Evolutionary conservation across 306 rosid genomes (phyloP), one percentile per base, ranked within the genome.

Genomic region (Acacia crassicarpa): DNA sequence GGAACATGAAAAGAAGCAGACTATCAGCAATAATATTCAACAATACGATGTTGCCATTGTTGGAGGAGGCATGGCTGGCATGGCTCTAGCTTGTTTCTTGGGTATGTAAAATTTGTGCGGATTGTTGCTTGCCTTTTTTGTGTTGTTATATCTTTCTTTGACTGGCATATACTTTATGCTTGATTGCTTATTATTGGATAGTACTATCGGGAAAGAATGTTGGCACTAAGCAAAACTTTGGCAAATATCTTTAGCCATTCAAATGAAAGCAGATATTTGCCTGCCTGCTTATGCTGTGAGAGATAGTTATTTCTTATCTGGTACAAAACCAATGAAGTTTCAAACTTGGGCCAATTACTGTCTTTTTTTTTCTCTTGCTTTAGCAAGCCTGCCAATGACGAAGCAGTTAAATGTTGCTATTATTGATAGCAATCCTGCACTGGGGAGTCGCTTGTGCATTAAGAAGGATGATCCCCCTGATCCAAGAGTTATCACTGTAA

Each of bases 11-110:
- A 86, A 83, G 89, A 82, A 74, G 78, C 88, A 69, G 77, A 76
- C 25, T 58, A 72, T 85, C 30, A 40, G 75, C 0, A 75, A 83
- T 84, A 56, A 43, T 77, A 77, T 80, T 53, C 85, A 87, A 67
- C 92, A 87, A n/a, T 82, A 95, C 89, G 99, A 95, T 83, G 49
- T 95, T 82, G 97, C 99, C 75, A 89, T 95, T 84, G 96, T 93
- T 82, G 99, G 99, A 87, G 98, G 98, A 17, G 98, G 99, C 81
- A 88, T 93, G 98, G 99, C 92, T 75, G 99, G 99, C 84, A 75
- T 95, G 91, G 90, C 98, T 81, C 67, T 95, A 80, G 93, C 98
- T 84, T 91, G 96, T 87, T 95, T 97, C 88, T 91, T 95, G 90
- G 99, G 99, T 95, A 81, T 58, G 95, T 85, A 45, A 70, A 80